Conservation (phyloP, 2,329 filamentous ascomycete species). For the Pseudogymnoascus sp. region DNA sequence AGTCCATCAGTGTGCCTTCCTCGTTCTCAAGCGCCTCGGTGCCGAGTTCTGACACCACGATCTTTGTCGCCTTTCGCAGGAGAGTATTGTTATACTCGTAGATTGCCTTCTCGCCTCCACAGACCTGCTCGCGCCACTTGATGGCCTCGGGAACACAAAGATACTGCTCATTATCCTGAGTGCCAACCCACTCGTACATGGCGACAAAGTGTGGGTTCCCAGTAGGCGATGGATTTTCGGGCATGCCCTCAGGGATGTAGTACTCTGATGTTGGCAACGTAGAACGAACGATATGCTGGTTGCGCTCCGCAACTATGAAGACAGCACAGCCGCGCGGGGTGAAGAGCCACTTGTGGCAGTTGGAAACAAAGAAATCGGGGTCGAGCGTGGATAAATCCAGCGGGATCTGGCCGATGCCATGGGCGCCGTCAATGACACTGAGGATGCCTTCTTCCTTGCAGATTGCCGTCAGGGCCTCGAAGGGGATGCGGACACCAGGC, state of each 20-base stretch:
- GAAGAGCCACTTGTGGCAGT: conserved; percentile 88
- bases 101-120: conserved; percentile 69
- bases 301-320: conserved; percentile 68
- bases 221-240: conserved; percentile 29
- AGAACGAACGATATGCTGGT: conserved; percentile 67
- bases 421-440: conserved; percentile 75
- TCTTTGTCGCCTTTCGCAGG: conserved; percentile 54
- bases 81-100: conserved; percentile 54
- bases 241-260: conserved; percentile 44
- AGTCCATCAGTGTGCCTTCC: neutral
- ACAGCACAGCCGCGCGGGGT: conserved; percentile 73
- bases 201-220: conserved; percentile 51
- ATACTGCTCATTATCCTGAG: conserved; percentile 64
- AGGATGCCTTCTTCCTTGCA: conserved; percentile 63
- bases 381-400: conserved; percentile 60
- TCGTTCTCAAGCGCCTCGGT: conserved; percentile 66
- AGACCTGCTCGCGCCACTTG: conserved; percentile 57
- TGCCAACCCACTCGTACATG: conserved; percentile 72
- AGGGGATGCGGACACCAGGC: conserved; percentile 75
- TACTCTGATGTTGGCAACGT: conserved; percentile 76
- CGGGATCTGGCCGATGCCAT: conserved; percentile 71
- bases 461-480: conserved; percentile 54
- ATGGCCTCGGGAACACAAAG: conserved; percentile 65
- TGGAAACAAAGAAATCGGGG: conserved; percentile 80
- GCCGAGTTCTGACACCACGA: conserved; percentile 54